Conservation (phyloP, 148 eudicot species). For the Persicaria maculosa region DNA sequence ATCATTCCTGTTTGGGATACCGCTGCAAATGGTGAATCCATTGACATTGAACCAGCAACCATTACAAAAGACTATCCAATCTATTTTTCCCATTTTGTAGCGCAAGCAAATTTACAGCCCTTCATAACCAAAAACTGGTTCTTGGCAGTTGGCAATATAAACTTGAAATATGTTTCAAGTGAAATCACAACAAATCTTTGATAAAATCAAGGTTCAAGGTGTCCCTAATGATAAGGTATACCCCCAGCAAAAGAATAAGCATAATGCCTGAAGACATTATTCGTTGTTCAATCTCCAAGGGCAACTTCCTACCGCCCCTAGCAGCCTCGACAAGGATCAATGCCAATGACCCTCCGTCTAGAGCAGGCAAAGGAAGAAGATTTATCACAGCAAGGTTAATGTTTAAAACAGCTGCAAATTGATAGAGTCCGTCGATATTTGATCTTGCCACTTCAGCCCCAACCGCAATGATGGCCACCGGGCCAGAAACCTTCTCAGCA, state of each 20-base stretch:
- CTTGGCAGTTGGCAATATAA: background rate
- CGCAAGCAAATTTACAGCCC: background rate
- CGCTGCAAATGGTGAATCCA: background rate
- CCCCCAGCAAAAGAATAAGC: constrained; percentile 63
- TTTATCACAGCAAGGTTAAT: constrained; percentile 91
- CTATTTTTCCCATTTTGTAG: background rate
- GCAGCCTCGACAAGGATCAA: constrained; percentile 86
- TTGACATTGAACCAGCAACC: background rate
- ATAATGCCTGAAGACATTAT: constrained; percentile 92
- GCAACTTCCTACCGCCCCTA: constrained; percentile 92
- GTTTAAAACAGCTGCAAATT: constrained; percentile 87
- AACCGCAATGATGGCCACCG: constrained; percentile 93
- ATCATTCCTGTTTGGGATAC: background rate
- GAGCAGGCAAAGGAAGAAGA: constrained; percentile 91
- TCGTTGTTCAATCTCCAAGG: constrained; percentile 73
- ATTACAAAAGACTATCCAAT: background rate
- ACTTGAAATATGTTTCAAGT: background rate
- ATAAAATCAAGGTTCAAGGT: constrained; percentile 84
- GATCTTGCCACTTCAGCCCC: constrained; percentile 98
- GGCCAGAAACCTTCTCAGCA: constrained; percentile 90
- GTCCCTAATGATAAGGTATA: constrained; percentile 77
- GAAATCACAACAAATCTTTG: constrained; percentile 60
- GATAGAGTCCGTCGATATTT: constrained; percentile 69
- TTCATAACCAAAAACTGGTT: background rate
- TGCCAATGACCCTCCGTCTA: constrained; percentile 93